A percentile compares a stretch with the other conserved stretches of the same genome.
Evolutionary conservation across 108 stramenopile genomes (phyloP).

Genomic region (Skeletonema marinoi): DNA sequence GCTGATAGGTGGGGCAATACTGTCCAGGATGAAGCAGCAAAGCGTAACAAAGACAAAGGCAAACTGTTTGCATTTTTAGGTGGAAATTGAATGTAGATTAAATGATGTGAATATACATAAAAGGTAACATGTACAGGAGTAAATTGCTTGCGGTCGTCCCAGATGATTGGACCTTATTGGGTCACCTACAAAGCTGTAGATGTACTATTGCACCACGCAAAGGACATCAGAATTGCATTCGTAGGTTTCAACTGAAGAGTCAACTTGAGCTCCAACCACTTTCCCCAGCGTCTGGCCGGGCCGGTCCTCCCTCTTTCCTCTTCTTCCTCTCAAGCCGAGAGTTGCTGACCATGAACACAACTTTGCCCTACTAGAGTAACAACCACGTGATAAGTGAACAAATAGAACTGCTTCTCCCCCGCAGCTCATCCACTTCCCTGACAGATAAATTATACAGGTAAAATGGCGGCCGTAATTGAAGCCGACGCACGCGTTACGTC

Average conservation of each 20-base stretch:
- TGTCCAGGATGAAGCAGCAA: constrained; percentile 2
- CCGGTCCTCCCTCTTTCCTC: background rate
- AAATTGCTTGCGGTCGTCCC: no score
- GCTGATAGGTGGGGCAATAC: constrained; percentile 59
- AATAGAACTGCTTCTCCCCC: background rate
- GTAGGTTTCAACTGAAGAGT: background rate
- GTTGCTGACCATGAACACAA: background rate
- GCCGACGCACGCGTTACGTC: constrained; percentile 64
- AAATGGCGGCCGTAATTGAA: constrained; percentile 78
- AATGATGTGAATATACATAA: no score
- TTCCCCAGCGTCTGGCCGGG: background rate
- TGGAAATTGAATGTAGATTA: background rate
- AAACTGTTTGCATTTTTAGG: background rate
- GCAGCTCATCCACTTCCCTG: background rate
- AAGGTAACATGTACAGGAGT: no score
- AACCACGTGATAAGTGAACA: background rate
- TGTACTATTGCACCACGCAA: no score
- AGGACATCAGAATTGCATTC: no score
- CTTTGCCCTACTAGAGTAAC: no score
- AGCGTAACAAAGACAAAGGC: background rate
- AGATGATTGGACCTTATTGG: no score
- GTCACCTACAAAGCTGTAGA: no score
- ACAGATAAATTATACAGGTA: constrained; percentile 3
- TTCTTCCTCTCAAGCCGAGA: background rate
- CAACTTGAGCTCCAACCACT: background rate